Base-by-base conservation (phyloP, 768 basidiomycete species). In the Lactarius quietus region DNA sequence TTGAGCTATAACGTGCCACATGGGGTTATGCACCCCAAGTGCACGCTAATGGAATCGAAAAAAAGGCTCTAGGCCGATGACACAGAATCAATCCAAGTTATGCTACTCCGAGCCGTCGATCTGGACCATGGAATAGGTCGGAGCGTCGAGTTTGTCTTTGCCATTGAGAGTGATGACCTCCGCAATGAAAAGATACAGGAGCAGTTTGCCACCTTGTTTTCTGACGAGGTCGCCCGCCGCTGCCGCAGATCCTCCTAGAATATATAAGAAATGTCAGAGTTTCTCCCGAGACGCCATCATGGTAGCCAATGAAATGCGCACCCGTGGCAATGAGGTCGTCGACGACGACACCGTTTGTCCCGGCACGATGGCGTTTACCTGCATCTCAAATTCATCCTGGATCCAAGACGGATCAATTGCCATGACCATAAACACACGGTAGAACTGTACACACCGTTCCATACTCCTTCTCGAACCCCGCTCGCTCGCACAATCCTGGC, bases 301-400 rank as follows among this genome's bases (percentile, higher is more conserved):
- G 59, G 33, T 23, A 45, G n/a, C 15, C 59, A 20, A 35, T 18
- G 28, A n/a, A 20, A 67, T 3, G 9, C 82, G 51, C 68, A 91
- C 95, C 96, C 35, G 96, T 98, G 0, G 97, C 97, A 68, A 99
- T 92, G 45, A 99, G 82, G 76, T 99, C 97, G 76, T 99, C 97
- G 31, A 99, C 80, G 52, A 99, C 81, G 54, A 99, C 75, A 26
- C 93, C 65, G 79, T 89, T 74, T 95, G 88, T 33, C 94, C 93
- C 6, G 87, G 82, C 69, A 84, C 77, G 73, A 99, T 92, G 12
- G 90, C 87, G 59, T 88, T 92, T 23, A 84, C 82, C 77, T 98
- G 97, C 85, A 98, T 95, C 77, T 98, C 94, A 71, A 98, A 97
- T n/a, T 83, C 79, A 73, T 98, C 96, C 93, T 95, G 64, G n/a